phyloP scores from a whole-genome alignment of 2,329 filamentous ascomycete species.

The Escovopsis sp. region DNA sequence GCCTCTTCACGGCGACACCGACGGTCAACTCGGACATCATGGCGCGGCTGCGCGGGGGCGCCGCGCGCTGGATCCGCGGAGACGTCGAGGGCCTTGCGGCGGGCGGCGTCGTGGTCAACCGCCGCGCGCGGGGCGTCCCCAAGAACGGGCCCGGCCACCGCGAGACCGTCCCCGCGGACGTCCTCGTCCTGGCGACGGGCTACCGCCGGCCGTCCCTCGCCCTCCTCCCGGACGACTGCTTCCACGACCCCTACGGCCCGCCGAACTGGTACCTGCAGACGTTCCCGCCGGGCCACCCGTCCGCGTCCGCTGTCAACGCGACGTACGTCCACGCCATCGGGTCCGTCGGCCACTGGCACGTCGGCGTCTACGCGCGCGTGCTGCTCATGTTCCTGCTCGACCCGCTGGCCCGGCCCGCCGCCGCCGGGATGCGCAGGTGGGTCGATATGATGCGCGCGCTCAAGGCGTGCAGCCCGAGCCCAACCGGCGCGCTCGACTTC shows the following conservation, averaged over 20 bases:
- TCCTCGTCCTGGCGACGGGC: conserved; percentile 73
- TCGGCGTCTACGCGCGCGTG: conserved; percentile 77
- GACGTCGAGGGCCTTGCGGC: conserved; percentile 54
- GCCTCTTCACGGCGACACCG: conserved; percentile 69
- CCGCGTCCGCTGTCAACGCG: conserved; percentile 66
- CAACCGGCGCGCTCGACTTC: conserved; percentile 70
- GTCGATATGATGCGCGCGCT: conserved; percentile 67
- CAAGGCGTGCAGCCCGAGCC: conserved; percentile 54
- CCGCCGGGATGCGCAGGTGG: conserved; percentile 70
- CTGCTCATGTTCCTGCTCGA: conserved; percentile 76
- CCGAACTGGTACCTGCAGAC: conserved; percentile 85
- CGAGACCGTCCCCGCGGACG: conserved; percentile 52
- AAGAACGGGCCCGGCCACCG: conserved; percentile 58
- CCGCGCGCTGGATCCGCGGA: conserved; percentile 65
- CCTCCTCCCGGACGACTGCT: conserved; percentile 61
- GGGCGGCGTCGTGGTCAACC: conserved; percentile 54
- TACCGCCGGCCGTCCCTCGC: conserved; percentile 57
- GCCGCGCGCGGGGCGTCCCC: conserved; percentile 55
- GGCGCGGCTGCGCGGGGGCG: conserved; percentile 53
- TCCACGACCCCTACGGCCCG: conserved; percentile 56
- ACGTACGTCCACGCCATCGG: conserved; percentile 72
- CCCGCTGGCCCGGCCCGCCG: conserved; percentile 54
- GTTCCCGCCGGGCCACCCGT: conserved; percentile 60
- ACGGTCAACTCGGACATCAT: conserved; percentile 81
- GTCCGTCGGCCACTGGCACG: conserved; percentile 75